phyloP scores from a whole-genome alignment of 176 grass and related monocot species.

The Aegilops bicornis region DNA sequence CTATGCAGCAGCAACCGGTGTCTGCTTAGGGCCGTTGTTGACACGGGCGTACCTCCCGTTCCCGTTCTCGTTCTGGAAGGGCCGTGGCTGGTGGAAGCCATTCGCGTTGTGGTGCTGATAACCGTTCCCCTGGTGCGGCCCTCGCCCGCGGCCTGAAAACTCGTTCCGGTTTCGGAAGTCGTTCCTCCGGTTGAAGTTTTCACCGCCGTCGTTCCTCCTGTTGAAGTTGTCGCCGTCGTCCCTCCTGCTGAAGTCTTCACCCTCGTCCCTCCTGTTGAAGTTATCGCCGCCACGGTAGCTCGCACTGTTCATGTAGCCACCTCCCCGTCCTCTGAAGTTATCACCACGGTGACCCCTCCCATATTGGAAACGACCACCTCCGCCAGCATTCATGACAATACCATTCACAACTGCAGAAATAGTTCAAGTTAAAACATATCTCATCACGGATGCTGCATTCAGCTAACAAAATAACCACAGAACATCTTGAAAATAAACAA shows the following conservation, averaged over 20 bases:
- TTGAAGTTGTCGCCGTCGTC: conserved; percentile 24
- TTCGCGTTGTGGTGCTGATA: conserved; percentile 32
- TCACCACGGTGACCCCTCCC: conserved; percentile 58
- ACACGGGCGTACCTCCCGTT: conserved; percentile 27
- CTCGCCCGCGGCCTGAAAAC: conserved; percentile 38
- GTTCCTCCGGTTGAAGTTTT: conserved; percentile 30
- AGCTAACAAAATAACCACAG: not conserved
- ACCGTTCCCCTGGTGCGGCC: conserved; percentile 3
- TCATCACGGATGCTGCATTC: not conserved
- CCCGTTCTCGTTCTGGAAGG: conserved; percentile 41
- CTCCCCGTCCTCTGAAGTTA: conserved; percentile 49
- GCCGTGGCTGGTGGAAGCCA: conserved; percentile 26
- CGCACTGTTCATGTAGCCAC: conserved; percentile 19
- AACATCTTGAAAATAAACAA: not conserved
- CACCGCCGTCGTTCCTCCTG: conserved; percentile 16
- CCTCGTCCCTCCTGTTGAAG: conserved; percentile 5
- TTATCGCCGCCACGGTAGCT: conserved; percentile 42
- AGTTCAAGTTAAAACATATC: not conserved
- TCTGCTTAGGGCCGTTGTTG: conserved; percentile 30
- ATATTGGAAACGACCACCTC: conserved; percentile 35
- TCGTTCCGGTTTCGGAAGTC: conserved; percentile 52
- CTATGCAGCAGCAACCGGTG: conserved; percentile 23
- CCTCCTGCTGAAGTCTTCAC: conserved; percentile 31
- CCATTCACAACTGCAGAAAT: conserved; percentile 26
- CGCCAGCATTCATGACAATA: conserved; percentile 27